Conservation (phyloP, 75 land plant species). For the Larix kaempferi region DNA sequence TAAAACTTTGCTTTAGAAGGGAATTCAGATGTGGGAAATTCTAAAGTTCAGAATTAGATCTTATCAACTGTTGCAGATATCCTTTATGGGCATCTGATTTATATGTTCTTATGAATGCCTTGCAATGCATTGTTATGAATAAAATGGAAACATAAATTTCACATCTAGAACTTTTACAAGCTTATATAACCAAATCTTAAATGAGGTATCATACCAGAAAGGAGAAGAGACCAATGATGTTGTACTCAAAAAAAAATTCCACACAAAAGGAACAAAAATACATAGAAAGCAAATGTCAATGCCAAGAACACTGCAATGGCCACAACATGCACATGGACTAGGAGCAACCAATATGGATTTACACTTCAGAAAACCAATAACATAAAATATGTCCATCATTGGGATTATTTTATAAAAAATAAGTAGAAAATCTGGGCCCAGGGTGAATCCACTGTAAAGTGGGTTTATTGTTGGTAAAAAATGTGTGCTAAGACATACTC, state of each 20-base stretch:
- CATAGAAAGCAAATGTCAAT: conserved; percentile 89
- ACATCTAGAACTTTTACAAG: too few relatives aligned
- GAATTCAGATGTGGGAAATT: not conserved
- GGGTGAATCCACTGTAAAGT: too few relatives aligned
- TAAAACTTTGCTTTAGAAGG: too few relatives aligned
- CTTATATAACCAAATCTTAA: not conserved
- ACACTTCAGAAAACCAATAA: too few relatives aligned
- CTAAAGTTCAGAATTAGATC: not conserved
- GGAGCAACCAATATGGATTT: not conserved
- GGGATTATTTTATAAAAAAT: not conserved
- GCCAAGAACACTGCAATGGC: conserved; percentile 90
- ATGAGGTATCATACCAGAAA: conserved; percentile 43
- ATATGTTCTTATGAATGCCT: not conserved
- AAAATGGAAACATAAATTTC: not conserved
- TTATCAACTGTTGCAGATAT: not conserved
- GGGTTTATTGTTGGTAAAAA: too few relatives aligned
- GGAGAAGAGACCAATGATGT: conserved; percentile 66
- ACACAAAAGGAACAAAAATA: conserved; percentile 90
- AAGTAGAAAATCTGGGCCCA: too few relatives aligned
- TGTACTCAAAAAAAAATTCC: conserved; percentile 46
- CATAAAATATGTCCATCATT: too few relatives aligned
- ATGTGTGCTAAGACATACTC: too few relatives aligned
- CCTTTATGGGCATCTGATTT: not conserved
- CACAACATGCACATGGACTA: conserved; percentile 53
- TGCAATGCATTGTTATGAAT: not conserved